Evolutionary conservation across 305 asterid genomes (phyloP).

Genomic region (Fraxinus nigra): DNA sequence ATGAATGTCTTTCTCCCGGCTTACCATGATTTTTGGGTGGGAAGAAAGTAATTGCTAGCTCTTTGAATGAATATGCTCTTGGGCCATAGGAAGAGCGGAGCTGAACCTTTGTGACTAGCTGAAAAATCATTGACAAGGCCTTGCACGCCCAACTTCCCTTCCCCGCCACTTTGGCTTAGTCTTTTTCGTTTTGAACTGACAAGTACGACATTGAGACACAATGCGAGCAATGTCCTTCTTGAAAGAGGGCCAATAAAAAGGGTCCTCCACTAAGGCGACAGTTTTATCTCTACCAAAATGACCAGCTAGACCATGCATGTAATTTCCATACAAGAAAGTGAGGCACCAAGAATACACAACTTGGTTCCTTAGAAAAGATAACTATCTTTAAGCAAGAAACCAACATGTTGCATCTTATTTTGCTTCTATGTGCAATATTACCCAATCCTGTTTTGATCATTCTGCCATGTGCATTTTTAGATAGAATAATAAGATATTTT

Average conservation of each 20-base stretch:
- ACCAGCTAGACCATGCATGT: background rate
- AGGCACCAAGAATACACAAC: background rate
- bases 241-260: background rate
- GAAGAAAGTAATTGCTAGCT: background rate
- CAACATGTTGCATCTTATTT: slow-evolving; percentile 8
- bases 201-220: background rate
- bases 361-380: background rate
- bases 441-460: background rate
- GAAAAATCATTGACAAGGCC: background rate
- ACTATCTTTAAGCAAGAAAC: background rate
- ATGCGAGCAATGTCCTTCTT: background rate
- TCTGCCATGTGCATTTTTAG: background rate
- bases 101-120: background rate
- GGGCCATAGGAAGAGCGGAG: background rate
- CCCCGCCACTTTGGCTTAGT: background rate
- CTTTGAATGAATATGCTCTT: background rate
- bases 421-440: slow-evolving; percentile 3
- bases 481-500: background rate
- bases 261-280: background rate
- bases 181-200: background rate
- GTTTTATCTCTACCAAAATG: background rate
- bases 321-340: background rate
- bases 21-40: background rate
- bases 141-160: background rate
- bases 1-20: background rate